Conservation (phyloP, 306 rosid genomes). For the Castanospermum australe region DNA sequence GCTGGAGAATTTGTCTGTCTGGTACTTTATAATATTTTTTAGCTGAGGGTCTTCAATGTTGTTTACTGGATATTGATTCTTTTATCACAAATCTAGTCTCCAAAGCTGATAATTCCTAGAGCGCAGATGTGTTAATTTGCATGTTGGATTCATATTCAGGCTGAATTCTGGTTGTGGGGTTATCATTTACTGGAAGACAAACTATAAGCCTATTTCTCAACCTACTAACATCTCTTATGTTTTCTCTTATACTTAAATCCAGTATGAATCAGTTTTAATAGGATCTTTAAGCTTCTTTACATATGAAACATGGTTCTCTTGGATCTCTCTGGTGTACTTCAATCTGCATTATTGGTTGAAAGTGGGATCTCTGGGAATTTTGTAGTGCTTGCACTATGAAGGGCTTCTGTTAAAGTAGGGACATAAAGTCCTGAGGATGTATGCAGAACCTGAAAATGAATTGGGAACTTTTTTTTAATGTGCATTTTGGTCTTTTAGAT, state of each 20-base stretch:
- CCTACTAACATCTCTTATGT: not conserved
- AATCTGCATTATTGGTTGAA: slow-evolving; percentile 24
- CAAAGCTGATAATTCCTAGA: slow-evolving; percentile 10
- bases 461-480: not conserved
- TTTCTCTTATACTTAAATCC: slow-evolving; percentile 28
- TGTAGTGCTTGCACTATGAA: not conserved
- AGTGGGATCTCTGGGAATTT: slow-evolving; percentile 14
- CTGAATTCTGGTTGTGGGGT: slow-evolving; percentile 31
- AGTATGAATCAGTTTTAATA: not conserved
- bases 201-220: slow-evolving; percentile 35
- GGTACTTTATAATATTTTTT: slow-evolving; percentile 10
- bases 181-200: slow-evolving; percentile 26
- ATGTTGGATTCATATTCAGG: slow-evolving; percentile 26
- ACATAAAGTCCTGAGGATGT: not conserved
- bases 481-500: slow-evolving; percentile 16
- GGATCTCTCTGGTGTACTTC: slow-evolving; percentile 8
- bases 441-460: not conserved
- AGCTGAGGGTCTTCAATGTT: slow-evolving; percentile 6
- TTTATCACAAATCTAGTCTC: slow-evolving; percentile 17
- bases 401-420: not conserved
- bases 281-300: not conserved
- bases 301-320: not conserved
- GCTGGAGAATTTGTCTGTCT: slow-evolving; percentile 19
- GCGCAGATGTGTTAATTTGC: slow-evolving; percentile 18
- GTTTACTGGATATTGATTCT: not conserved